Percentiles rank a stretch among this genome's conserved stretches.
phyloP scores from a whole-genome alignment of 768 basidiomycete genomes.

The Pleurotus djamor region DNA sequence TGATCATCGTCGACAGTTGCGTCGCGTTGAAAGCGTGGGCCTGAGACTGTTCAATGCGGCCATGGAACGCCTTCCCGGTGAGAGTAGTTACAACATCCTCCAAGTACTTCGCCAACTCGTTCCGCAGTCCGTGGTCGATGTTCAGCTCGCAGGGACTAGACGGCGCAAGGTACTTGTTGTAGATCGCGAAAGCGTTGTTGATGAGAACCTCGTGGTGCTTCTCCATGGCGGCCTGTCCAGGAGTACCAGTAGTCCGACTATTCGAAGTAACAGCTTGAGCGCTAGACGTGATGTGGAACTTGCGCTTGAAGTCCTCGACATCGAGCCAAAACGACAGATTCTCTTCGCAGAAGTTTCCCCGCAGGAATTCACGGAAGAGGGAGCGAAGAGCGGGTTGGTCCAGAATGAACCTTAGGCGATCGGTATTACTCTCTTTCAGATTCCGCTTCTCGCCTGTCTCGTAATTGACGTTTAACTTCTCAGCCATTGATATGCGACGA shows the following conservation, averaged over 20 bases:
- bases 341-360: conserved; percentile 96
- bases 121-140: conserved; percentile 95
- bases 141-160: conserved; percentile 96
- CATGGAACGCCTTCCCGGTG: conserved; percentile 76
- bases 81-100: conserved; percentile 82
- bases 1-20: conserved; percentile 91
- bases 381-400: conserved; percentile 88
- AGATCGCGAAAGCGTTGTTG: conserved; percentile 90
- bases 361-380: conserved; percentile 92
- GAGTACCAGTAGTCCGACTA: conserved; percentile 45
- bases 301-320: conserved; percentile 94
- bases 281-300: conserved; percentile 94
- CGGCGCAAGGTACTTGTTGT: conserved; percentile 93
- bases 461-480: conserved; percentile 60
- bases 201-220: conserved; percentile 94
- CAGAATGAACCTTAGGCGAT: conserved; percentile 86
- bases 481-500: conserved; percentile 74
- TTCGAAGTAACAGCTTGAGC: conserved; percentile 61
- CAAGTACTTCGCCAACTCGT: conserved; percentile 91
- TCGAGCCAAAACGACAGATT: conserved; percentile 98
- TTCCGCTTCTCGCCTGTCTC: conserved; percentile 54
- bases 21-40: conserved; percentile 89
- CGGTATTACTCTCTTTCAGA: conserved; percentile 86
- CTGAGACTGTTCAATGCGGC: conserved; percentile 79
- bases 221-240: conserved; percentile 91